Percentiles rank a stretch among this genome's conserved stretches.
phyloP scores from a whole-genome alignment of 352 stramenopile genomes.

The Globisporangium recalcitrans region DNA sequence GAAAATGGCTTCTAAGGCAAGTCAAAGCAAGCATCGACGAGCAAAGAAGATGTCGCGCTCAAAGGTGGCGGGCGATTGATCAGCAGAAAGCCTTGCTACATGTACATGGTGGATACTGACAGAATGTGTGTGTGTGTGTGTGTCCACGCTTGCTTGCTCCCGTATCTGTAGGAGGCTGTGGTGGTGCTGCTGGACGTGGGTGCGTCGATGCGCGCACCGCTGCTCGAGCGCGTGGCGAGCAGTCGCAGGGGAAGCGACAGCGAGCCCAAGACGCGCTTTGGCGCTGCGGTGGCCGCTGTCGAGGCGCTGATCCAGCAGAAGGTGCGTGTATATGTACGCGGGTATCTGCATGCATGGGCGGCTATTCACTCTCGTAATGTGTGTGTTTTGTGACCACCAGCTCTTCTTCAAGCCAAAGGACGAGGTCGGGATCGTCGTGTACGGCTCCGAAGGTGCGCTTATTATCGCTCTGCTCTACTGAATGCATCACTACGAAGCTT shows the following conservation, averaged over 20 bases:
- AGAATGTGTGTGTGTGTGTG: neutral
- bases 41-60: conserved; percentile 3
- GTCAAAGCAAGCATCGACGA: no score
- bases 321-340: conserved; percentile 13
- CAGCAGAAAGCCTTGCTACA: neutral
- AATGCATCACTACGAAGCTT: neutral
- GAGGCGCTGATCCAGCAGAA: conserved; percentile 72
- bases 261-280: conserved; percentile 49
- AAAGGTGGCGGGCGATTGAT: neutral
- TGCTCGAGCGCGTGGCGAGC: conserved; percentile 34
- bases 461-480: no score
- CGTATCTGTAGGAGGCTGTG: conserved; percentile 44
- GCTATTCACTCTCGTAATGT: neutral
- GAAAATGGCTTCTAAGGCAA: no score
- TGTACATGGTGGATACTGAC: no score
- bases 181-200: conserved; percentile 68
- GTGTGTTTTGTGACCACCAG: conserved; percentile 16
- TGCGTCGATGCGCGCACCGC: conserved; percentile 48
- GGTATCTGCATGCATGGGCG: neutral
- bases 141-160: neutral
- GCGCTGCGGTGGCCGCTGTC: conserved; percentile 47
- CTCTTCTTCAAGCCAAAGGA: conserved; percentile 80
- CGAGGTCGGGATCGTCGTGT: conserved; percentile 73
- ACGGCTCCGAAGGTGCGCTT: conserved; percentile 46
- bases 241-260: conserved; percentile 11